Base-by-base conservation (phyloP, 106 monocot genomes). In the Allium cepa region DNA sequence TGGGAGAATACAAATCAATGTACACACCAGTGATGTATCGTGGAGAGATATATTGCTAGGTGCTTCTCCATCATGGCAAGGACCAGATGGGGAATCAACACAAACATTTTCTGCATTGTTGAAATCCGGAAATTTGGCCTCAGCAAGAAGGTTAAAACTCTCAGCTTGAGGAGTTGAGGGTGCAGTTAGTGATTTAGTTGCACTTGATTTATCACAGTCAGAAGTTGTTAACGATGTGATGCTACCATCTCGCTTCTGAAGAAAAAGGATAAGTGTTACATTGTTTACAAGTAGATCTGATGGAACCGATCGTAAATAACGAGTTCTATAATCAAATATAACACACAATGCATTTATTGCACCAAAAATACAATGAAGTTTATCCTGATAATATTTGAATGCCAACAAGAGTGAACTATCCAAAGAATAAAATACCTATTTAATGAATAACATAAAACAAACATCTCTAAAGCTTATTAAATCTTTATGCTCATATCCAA, bases 201-300 rank as follows among this genome's bases (percentile, higher is more conserved):
- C 83, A 75, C 88, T 88, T 49, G 92, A 86, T 74, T 92, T 96
- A 47, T 88, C 86, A 56, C 92, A 88, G 70, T 92, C 96, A 62
- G 88, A 86, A 72, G 80, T 82, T 66, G 86, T 77, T 70, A 88
- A 61, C 17, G 76, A 76, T 69, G 81, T 72, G n/a, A 55, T 22
- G 46, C 79, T 76, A 80, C 74, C 78, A 48, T 96, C 96, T 60
- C 82, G 72, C 82, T 88, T 96, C 96, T 96, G 76, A 53, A 75
- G 12, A 6, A 57, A 53, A 55, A 55, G 57, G 11, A 56, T 7
- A 63, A 26, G 70, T 55, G 11, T 36, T 4, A 36, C 36, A 36
- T 36, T 36, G 3, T 36, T 36, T 36, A 36, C 36, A 36, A 36
- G 36, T 36, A 36, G 36, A 36, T 5, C 36, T 36, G 36, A 36